A percentile compares a stretch with the other conserved stretches of the same genome.
Conservation (phyloP, 495 filamentous ascomycete species). For the Annulohypoxylon maeteangense region DNA sequence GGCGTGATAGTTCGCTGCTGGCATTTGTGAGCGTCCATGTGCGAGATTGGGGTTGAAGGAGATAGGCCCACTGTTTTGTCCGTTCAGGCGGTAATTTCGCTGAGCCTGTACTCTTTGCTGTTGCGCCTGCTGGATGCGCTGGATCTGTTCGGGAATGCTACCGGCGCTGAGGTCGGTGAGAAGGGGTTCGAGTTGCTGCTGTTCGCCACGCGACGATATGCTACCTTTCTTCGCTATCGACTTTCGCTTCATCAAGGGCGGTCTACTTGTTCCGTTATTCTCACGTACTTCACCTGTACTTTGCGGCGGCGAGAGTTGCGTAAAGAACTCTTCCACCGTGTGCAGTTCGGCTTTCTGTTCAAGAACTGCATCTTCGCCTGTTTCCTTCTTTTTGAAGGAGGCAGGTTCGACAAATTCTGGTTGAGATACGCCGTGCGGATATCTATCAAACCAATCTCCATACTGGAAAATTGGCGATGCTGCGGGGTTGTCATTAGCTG, state of each 20-base stretch:
- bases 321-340: constrained; percentile 95
- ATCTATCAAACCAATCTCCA: constrained; percentile 96
- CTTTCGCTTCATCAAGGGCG: constrained; percentile 56
- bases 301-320: constrained; percentile 75
- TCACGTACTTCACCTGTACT: constrained; percentile 53
- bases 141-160: constrained; percentile 47
- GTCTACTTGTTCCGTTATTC: constrained; percentile 44
- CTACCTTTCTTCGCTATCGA: constrained; percentile 55
- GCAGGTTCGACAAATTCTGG: constrained; percentile 85
- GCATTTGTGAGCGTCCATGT: constrained; percentile 49
- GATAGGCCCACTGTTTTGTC: constrained; percentile 52
- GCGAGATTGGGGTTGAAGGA: constrained; percentile 55
- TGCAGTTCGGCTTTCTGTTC: constrained; percentile 88
- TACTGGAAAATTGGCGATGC: constrained; percentile 88
- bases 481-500: constrained; percentile 59
- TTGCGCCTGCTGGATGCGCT: constrained; percentile 49
- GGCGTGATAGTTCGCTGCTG: constrained; percentile 53
- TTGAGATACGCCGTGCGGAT: constrained; percentile 89
- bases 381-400: constrained; percentile 72
- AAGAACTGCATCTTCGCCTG: constrained; percentile 80
- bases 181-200: constrained; percentile 54
- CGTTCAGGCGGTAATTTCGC: constrained; percentile 51
- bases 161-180: constrained; percentile 52
- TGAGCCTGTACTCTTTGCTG: constrained; percentile 55
- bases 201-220: constrained; percentile 50